phyloP scores from a whole-genome alignment of 169 alveolate species.

The Sarcocystis neurona region DNA sequence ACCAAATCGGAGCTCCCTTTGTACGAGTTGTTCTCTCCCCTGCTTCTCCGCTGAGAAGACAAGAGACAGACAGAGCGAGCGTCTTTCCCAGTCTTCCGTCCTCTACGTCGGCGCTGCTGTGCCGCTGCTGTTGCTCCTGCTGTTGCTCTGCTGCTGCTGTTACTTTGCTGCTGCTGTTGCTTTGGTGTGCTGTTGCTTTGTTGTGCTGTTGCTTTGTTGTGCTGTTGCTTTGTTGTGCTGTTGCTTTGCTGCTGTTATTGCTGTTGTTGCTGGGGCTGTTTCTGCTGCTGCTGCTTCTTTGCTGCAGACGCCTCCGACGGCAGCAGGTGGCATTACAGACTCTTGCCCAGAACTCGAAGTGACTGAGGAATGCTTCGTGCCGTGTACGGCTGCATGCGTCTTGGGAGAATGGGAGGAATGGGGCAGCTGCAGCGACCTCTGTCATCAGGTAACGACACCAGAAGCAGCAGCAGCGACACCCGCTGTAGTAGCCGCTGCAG shows the following conservation, averaged over 20 bases:
- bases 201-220: neutral
- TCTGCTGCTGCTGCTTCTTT: neutral
- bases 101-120: too few species aligned
- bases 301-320: neutral
- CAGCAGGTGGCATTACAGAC: neutral
- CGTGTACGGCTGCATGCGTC: constrained; percentile 50
- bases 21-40: too few species aligned
- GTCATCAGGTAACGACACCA: constrained; percentile 41
- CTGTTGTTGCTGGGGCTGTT: neutral
- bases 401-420: constrained; percentile 64
- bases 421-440: constrained; percentile 50
- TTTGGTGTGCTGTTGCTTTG: neutral
- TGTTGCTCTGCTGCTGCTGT: neutral
- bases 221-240: neutral
- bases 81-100: too few species aligned
- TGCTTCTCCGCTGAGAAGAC: too few species aligned
- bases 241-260: neutral
- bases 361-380: constrained; percentile 39
- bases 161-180: neutral
- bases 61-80: too few species aligned
- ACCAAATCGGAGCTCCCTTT: too few species aligned
- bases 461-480: too few species aligned
- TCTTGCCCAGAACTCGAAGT: constrained; percentile 49
- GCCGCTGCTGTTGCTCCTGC: neutral
- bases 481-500: too few species aligned